Percentiles rank a stretch among this genome's conserved stretches.
Evolutionary conservation across 2,329 filamentous ascomycete genomes (phyloP).

Genomic region (Ophiostoma sp.): DNA sequence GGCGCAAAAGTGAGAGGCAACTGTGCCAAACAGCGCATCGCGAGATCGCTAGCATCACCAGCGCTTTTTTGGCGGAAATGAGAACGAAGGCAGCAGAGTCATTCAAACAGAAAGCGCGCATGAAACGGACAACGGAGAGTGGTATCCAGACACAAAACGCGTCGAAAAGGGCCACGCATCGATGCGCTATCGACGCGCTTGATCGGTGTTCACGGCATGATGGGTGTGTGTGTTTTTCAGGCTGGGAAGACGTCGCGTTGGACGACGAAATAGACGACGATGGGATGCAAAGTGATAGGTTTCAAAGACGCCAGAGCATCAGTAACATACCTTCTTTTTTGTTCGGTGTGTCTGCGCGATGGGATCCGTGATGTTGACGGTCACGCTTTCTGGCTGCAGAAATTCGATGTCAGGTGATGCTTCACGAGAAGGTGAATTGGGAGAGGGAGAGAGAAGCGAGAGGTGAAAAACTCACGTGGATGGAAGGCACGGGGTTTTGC

Average conservation of each 20-base stretch:
- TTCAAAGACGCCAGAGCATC: not conserved
- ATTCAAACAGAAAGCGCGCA: not conserved
- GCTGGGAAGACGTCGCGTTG: not conserved
- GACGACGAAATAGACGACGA: not conserved
- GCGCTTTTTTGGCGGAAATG: not conserved
- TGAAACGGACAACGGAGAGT: not conserved
- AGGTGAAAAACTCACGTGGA: conserved; percentile 26
- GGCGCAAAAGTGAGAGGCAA: not conserved
- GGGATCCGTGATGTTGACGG: conserved; percentile 17
- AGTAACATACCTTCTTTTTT: conserved; percentile 27
- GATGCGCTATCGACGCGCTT: conserved; percentile 18
- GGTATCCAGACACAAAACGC: not conserved
- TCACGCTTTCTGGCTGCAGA: conserved; percentile 27
- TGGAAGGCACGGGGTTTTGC: conserved; percentile 28
- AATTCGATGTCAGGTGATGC: conserved; percentile 29
- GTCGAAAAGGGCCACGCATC: not conserved
- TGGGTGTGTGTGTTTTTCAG: not conserved
- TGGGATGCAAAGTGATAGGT: not conserved
- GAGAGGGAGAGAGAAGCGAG: conserved; percentile 5
- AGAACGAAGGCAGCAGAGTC: not conserved
- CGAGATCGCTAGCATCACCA: not conserved
- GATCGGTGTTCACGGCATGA: not conserved
- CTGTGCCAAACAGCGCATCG: not conserved
- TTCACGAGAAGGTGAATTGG: conserved; percentile 27
- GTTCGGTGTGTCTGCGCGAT: not conserved